Percentiles rank a stretch among this genome's conserved stretches.
These are phyloP conservation scores for Voacanga thouarsii DNA, from an alignment of 257 asterid genomes.

Conservation along the genomic window DNA sequence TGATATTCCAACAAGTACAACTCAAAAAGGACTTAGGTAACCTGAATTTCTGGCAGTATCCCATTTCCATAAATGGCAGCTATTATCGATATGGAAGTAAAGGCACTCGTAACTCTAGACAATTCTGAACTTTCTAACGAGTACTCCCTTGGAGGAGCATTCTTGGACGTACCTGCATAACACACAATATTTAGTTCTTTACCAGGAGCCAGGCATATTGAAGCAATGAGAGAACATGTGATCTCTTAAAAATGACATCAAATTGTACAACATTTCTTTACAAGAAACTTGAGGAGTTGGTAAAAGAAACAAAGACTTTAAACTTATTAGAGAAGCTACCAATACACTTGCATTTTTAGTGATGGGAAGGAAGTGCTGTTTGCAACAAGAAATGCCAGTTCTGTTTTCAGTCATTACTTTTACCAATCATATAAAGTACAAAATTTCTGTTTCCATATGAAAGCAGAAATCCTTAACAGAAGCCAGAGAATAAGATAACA, in stretches of 20 bases:
- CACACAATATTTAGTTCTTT: conserved; percentile 14
- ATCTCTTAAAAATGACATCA: background rate
- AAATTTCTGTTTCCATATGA: background rate
- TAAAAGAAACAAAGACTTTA: background rate
- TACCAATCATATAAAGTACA: background rate
- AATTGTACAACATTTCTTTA: background rate
- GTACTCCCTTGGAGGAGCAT: conserved; percentile 76
- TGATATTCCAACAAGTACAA: background rate
- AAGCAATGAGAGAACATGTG: background rate
- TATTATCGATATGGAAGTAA: conserved; percentile 85
- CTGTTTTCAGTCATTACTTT: background rate
- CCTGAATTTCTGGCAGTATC: conserved; percentile 95
- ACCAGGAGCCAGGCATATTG: background rate
- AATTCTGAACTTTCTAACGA: conserved; percentile 59
- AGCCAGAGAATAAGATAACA: background rate
- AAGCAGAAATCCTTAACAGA: background rate
- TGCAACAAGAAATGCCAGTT: background rate
- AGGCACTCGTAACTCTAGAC: conserved; percentile 66
- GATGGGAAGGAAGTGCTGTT: background rate
- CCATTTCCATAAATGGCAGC: conserved; percentile 97
- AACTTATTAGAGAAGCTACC: background rate
- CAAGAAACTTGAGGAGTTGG: background rate
- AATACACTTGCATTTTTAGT: background rate
- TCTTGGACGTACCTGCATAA: conserved; percentile 53
- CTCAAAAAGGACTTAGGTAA: conserved; percentile 9